Conservation (phyloP, 2,329 filamentous ascomycete species). For the Colletotrichum viniferum region DNA sequence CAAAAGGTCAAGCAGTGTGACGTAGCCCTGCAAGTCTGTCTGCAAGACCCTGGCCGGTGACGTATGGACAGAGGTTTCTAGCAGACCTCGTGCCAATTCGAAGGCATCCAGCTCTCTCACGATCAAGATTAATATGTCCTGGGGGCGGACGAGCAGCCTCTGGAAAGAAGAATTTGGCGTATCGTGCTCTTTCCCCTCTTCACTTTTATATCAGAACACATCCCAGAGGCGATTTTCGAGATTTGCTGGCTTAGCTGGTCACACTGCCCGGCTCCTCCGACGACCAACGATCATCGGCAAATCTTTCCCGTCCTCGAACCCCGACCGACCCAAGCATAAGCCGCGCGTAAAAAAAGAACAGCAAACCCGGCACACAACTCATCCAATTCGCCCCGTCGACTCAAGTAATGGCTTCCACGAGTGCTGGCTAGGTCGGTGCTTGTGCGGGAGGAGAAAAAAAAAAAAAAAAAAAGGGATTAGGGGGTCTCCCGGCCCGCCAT, state of each 20-base stretch:
- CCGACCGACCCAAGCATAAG: neutral
- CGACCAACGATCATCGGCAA: neutral
- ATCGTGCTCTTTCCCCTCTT: neutral
- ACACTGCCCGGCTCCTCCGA: neutral
- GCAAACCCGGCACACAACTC: neutral
- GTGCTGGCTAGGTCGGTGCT: neutral
- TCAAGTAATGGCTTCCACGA: neutral
- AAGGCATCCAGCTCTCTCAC: neutral
- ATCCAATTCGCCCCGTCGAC: neutral
- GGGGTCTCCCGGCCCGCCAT: neutral
- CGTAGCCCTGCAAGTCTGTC: neutral
- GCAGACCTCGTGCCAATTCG: neutral
- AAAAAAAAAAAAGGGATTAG: neutral
- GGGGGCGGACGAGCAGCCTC: neutral
- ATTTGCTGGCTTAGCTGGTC: too few species aligned
- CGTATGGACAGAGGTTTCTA: neutral
- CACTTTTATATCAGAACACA: neutral
- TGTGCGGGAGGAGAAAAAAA: neutral
- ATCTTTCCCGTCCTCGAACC: neutral
- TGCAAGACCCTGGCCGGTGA: neutral
- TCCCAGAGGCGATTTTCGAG: neutral
- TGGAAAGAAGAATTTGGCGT: rapidly evolving
- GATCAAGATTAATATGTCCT: neutral
- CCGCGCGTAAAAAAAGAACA: neutral
- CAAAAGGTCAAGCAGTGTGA: neutral